Evolutionary conservation across 2,329 filamentous ascomycete genomes (phyloP).

Genomic region (Xylaria sp.): DNA sequence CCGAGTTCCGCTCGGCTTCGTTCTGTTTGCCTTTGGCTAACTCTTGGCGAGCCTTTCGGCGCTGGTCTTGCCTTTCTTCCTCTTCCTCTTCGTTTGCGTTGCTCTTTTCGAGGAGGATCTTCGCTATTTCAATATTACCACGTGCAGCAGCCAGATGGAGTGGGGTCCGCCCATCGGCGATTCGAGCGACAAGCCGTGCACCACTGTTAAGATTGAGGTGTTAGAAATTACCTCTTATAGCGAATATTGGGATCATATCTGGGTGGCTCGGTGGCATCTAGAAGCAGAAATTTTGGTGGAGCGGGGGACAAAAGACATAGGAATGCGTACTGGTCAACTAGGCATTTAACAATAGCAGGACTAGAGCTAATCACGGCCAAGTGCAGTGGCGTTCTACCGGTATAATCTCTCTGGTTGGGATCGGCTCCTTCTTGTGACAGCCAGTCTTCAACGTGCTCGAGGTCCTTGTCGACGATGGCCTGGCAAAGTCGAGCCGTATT

Average conservation of each 20-base stretch:
- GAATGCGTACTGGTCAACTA: slow-evolving; percentile 69
- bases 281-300: background rate
- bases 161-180: slow-evolving; percentile 83
- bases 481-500: slow-evolving; percentile 82
- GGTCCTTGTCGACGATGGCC: slow-evolving; percentile 80
- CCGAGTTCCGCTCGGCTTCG: slow-evolving; percentile 37
- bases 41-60: slow-evolving; percentile 54
- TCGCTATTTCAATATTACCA: slow-evolving; percentile 76
- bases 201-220: slow-evolving; percentile 53
- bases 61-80: slow-evolving; percentile 65
- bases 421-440: slow-evolving; percentile 73
- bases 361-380: slow-evolving; percentile 77
- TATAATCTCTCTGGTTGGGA: slow-evolving; percentile 79
- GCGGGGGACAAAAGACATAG: background rate
- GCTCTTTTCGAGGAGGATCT: slow-evolving; percentile 78
- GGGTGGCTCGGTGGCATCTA: background rate
- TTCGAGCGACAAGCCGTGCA: slow-evolving; percentile 76
- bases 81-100: slow-evolving; percentile 77
- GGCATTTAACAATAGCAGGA: slow-evolving; percentile 73
- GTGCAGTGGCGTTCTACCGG: slow-evolving; percentile 81
- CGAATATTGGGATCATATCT: background rate
- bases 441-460: slow-evolving; percentile 78
- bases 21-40: slow-evolving; percentile 43
- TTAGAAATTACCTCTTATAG: background rate
- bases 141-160: slow-evolving; percentile 83